Evolutionary conservation across 1,139 yeast genomes (phyloP).

Genomic region (Pichia sp.): DNA sequence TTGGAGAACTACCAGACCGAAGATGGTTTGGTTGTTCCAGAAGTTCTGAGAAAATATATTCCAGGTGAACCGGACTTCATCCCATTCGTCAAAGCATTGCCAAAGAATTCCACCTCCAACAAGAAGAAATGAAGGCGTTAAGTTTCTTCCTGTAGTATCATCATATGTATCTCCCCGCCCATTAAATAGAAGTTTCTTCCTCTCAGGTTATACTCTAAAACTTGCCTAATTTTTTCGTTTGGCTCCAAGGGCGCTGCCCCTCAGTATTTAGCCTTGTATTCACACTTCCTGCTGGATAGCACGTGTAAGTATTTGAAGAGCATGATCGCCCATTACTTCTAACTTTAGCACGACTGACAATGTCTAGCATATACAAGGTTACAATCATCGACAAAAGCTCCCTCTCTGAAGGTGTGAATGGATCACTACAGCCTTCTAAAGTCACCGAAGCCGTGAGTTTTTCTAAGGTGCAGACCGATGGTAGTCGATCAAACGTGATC

Average conservation of each 20-base stretch:
- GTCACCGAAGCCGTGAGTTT: background rate
- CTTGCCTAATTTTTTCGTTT: background rate
- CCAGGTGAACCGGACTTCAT: constrained; percentile 98
- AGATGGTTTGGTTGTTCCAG: constrained; percentile 90
- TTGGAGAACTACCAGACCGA: constrained; percentile 97
- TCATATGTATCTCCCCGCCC: background rate
- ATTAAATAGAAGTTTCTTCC: background rate
- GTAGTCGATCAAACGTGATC: background rate
- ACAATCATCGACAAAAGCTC: constrained; percentile 4
- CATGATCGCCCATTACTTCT: too few relatives aligned
- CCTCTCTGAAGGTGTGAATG: background rate
- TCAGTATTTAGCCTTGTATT: too few relatives aligned
- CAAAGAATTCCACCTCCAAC: constrained; percentile 86
- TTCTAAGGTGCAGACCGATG: background rate
- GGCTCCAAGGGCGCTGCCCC: too few relatives aligned
- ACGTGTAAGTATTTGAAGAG: too few relatives aligned
- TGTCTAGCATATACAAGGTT: background rate
- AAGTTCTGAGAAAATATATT: constrained; percentile 90
- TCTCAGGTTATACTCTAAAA: background rate
- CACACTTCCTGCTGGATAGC: too few relatives aligned
- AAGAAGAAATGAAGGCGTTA: constrained; percentile 46
- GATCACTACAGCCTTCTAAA: background rate
- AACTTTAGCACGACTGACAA: background rate
- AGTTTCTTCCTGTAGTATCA: background rate
- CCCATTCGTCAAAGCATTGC: constrained; percentile 85